A percentile compares a stretch with the other conserved stretches of the same genome.
Evolutionary conservation across 176 grass and related monocot species (phyloP).

Genomic region (Musa beccarii): DNA sequence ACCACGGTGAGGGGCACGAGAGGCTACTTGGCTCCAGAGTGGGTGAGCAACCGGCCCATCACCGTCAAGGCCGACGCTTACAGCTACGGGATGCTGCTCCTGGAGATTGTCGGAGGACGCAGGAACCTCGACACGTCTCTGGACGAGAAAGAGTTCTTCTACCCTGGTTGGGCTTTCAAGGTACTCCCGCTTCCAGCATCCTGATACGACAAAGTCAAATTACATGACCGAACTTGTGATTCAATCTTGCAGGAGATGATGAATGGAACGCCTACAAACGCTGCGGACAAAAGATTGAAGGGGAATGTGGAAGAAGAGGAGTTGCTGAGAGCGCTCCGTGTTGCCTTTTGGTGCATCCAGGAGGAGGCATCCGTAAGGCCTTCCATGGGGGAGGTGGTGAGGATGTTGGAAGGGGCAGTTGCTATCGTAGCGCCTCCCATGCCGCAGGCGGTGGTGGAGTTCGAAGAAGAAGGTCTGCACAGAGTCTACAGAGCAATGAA

Average conservation of each 20-base stretch:
- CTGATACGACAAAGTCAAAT: too few relatives aligned
- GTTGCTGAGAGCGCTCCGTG: background rate
- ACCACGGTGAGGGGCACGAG: constrained; percentile 16
- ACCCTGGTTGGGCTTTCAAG: constrained; percentile 16
- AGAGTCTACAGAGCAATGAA: constrained; percentile 3
- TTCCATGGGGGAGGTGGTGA: constrained; percentile 17
- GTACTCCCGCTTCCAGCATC: background rate
- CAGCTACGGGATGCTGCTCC: constrained; percentile 14
- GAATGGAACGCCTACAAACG: background rate
- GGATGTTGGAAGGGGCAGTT: constrained; percentile 8
- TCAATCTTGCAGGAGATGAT: background rate
- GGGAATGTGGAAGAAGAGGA: constrained; percentile 1
- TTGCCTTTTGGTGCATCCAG: constrained; percentile 15
- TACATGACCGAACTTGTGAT: too few relatives aligned
- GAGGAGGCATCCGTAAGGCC: constrained; percentile 5
- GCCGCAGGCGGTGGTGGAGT: constrained; percentile 7
- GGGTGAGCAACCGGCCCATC: constrained; percentile 16
- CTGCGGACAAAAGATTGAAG: background rate
- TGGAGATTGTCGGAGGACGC: constrained; percentile 13
- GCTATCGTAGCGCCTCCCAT: background rate
- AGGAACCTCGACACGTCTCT: constrained; percentile 6
- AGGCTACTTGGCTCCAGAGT: constrained; percentile 17
- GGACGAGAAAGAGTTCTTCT: constrained; percentile 16
- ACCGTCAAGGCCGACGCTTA: constrained; percentile 10
- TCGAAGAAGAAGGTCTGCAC: constrained; percentile 4